Base-by-base conservation (phyloP, 2,329 filamentous ascomycete genomes). In the Fusarium abutilonis region DNA sequence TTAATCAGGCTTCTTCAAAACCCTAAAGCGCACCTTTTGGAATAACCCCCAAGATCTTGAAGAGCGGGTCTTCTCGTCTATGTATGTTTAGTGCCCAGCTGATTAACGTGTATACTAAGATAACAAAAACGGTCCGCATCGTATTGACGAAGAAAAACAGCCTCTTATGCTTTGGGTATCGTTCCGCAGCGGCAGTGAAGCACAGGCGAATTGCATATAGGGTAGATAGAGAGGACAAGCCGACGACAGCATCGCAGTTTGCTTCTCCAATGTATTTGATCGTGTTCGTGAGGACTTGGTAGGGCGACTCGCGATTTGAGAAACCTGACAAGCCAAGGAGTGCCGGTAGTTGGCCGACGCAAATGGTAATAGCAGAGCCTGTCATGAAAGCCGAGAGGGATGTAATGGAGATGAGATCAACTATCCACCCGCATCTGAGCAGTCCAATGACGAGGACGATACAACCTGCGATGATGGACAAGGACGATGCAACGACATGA, bases 321-420 rank as follows among this genome's bases (percentile, higher is more conserved):
- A 95, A 87, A 19, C 85, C 84, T 1, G 82, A 82, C 71, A 97
- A 88, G 7, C 95, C 95, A 79, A 99, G 85, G 75, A 98, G 79
- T 3, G 84, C 83, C 1, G 91, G 89, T 6, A 97, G 82, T 75
- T 99, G 95, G 31, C 95, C 93, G 21, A 87, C 84, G 14, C 86
- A 88, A 72, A 99, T 98, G 70, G 86, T 96, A 75, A 99, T 84
- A 50, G 94, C 93, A 6, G 94, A 97, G 3, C 94, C 94, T 0
- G 95, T 98, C 91, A 98, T 97, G 80, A 97, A 98, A 3, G 95
- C 93, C 0, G 91, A 93, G 50, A 98, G 91, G 0, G 93, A 91
- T 2, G 92, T 89, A 52, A 97, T 86, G 1, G 95, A 91, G 69
- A 98, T 97, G 70, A 97, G 85, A 66, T 98, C 93, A 43, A 97